These are phyloP conservation scores for Rhizoclosmatium globosum DNA, from an alignment of 192 early-diverging fungal species.

Conservation along the genomic window DNA sequence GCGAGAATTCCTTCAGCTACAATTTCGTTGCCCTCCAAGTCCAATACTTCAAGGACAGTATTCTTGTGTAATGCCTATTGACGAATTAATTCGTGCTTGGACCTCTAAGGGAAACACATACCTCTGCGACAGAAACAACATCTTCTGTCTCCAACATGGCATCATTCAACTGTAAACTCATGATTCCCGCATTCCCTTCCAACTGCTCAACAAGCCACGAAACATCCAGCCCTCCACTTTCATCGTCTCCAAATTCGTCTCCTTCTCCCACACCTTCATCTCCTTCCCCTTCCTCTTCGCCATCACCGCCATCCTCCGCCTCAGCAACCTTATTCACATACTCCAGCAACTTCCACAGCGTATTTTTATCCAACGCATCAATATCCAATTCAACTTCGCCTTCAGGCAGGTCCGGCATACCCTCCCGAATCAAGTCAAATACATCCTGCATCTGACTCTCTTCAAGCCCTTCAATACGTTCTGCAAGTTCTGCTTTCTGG, in stretches of 20 bases:
- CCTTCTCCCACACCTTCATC: background rate
- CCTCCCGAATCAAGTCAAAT: slow-evolving; percentile 1
- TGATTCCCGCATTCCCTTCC: slow-evolving; percentile 13
- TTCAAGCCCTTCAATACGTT: background rate
- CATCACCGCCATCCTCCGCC: background rate
- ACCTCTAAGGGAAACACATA: background rate
- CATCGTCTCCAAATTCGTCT: background rate
- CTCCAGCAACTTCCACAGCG: slow-evolving; percentile 83
- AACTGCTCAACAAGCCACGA: slow-evolving; percentile 9
- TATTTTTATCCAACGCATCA: slow-evolving; percentile 81
- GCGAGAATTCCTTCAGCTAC: background rate
- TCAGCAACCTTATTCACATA: slow-evolving; percentile 64
- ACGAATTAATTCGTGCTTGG: background rate
- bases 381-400: slow-evolving; percentile 97
- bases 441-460: background rate
- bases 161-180: slow-evolving; percentile 7
- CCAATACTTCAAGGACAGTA: slow-evolving; percentile 2
- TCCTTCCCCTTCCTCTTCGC: background rate
- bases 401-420: slow-evolving; percentile 34
- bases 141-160: slow-evolving; percentile 16
- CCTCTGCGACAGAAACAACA: slow-evolving; percentile 8
- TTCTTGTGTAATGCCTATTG: slow-evolving; percentile 19
- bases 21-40: slow-evolving; percentile 13
- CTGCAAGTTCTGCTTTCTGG: slow-evolving; percentile 4
- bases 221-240: background rate